Evolutionary conservation across 2,329 filamentous ascomycete species (phyloP).

Genomic region (Ambrosiella cleistominuta): DNA sequence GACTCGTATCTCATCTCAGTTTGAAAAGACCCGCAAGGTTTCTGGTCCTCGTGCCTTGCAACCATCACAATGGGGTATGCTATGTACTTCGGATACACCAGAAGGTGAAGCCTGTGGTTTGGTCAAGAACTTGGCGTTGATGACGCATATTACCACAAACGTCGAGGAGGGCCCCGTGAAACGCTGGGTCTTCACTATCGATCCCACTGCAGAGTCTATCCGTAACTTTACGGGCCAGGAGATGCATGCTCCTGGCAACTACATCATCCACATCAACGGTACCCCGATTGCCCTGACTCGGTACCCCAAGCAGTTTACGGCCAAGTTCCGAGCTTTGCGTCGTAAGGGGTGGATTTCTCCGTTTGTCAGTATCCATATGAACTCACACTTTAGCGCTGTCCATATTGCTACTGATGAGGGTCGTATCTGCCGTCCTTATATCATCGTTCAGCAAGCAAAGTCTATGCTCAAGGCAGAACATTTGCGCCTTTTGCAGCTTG

Average conservation of each 20-base stretch:
- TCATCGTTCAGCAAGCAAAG: conserved; percentile 78
- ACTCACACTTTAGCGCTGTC: conserved; percentile 77
- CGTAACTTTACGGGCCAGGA: conserved; percentile 58
- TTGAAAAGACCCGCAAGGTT: conserved; percentile 96
- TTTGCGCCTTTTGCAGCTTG: conserved; percentile 63
- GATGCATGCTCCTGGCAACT: conserved; percentile 68
- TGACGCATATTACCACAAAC: conserved; percentile 98
- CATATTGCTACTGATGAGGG: conserved; percentile 96
- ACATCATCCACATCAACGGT: conserved; percentile 88
- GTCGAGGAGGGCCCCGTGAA: conserved; percentile 83
- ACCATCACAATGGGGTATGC: conserved; percentile 95
- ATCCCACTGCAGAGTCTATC: conserved; percentile 65
- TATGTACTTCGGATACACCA: conserved; percentile 91
- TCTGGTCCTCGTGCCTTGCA: conserved; percentile 89
- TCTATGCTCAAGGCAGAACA: conserved; percentile 66
- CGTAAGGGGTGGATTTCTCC: conserved; percentile 85
- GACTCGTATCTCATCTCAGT: conserved; percentile 95
- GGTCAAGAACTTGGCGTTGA: conserved; percentile 92
- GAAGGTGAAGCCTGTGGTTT: conserved; percentile 97
- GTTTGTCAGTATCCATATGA: conserved; percentile 93
- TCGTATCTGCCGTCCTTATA: conserved; percentile 85
- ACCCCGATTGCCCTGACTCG: conserved; percentile 79
- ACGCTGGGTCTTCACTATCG: conserved; percentile 70
- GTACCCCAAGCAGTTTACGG: conserved; percentile 71
- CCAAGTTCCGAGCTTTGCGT: conserved; percentile 69